Conservation (phyloP, 2,329 filamentous ascomycete species). For the Colletotrichum liriopes region DNA sequence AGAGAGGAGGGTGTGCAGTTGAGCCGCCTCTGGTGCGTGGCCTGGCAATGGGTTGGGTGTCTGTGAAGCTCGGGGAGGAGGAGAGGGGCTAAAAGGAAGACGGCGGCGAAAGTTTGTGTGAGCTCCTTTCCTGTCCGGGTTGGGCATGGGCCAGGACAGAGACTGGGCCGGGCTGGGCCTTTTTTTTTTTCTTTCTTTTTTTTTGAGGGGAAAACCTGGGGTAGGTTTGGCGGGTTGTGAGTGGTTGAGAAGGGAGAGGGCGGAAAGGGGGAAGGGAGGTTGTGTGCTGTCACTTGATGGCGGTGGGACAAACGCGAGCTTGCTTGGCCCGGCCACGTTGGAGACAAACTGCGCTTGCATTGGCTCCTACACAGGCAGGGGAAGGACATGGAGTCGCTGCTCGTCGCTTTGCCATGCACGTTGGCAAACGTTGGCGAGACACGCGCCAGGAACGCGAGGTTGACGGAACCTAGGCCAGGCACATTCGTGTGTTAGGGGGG, state of each 20-base stretch:
- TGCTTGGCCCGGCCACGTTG: neutral
- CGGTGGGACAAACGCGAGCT: constrained; percentile 1
- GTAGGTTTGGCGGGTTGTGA: constrained; percentile 29
- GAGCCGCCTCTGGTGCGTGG: neutral
- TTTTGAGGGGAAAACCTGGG: constrained; percentile 35
- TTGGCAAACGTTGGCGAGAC: constrained; percentile 13
- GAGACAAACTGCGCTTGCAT: neutral
- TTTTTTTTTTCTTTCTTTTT: too few species aligned
- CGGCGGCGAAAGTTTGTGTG: neutral
- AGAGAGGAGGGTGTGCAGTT: neutral
- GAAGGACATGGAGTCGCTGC: neutral
- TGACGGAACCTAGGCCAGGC: constrained; percentile 4
- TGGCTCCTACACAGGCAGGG: neutral
- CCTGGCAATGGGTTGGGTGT: neutral
- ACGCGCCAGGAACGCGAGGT: constrained; percentile 11
- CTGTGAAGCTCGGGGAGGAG: neutral
- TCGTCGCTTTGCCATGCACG: neutral
- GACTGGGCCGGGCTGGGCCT: neutral
- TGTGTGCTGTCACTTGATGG: constrained; percentile 5
- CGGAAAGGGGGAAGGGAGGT: too few species aligned
- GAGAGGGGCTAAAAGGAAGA: neutral
- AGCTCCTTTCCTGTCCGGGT: neutral
- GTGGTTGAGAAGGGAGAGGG: constrained; percentile 4
- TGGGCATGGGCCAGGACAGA: neutral
- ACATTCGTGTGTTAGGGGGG: neutral